phyloP scores from a whole-genome alignment of 805 yeast genomes.

The Metschnikowia santaceciliae region DNA sequence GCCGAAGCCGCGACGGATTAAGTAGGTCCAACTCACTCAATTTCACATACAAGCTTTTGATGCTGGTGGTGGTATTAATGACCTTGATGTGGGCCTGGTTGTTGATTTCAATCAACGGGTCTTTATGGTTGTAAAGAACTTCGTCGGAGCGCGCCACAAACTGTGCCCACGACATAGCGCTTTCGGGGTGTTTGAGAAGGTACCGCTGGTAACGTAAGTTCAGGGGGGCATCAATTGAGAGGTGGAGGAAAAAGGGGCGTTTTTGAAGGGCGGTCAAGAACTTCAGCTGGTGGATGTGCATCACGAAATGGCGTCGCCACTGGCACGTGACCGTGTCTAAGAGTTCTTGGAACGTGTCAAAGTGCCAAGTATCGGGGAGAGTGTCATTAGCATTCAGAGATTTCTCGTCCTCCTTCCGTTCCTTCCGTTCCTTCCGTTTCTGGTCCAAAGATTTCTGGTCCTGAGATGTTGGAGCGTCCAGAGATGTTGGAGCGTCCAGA shows the following conservation, averaged over 20 bases:
- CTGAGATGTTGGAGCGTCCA: too few species aligned
- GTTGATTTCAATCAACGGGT: constrained; percentile 55
- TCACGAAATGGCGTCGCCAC: constrained; percentile 63
- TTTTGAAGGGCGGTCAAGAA: constrained; percentile 48
- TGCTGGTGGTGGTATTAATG: constrained; percentile 36
- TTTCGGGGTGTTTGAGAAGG: constrained; percentile 15
- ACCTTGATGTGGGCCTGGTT: constrained; percentile 50
- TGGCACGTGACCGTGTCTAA: constrained; percentile 58
- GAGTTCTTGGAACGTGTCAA: constrained; percentile 42
- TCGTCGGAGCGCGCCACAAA: constrained; percentile 35
- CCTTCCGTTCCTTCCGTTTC: too few species aligned
- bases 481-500: too few species aligned
- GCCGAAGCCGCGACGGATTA: constrained; percentile 59
- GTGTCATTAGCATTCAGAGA: not conserved
- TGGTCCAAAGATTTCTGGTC: too few species aligned
- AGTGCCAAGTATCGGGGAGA: constrained; percentile 20
- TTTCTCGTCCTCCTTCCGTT: not conserved
- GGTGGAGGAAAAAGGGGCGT: constrained; percentile 80
- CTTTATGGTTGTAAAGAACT: constrained; percentile 40
- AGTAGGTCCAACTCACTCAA: constrained; percentile 37
- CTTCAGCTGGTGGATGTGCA: constrained; percentile 44
- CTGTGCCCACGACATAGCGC: constrained; percentile 23
- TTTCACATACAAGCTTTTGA: constrained; percentile 32
- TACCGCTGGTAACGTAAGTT: constrained; percentile 41
- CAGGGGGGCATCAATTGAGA: constrained; percentile 73